These are phyloP conservation scores for Ceriops decandra DNA, from an alignment of 345 rosid genomes.

Conservation along the genomic window DNA sequence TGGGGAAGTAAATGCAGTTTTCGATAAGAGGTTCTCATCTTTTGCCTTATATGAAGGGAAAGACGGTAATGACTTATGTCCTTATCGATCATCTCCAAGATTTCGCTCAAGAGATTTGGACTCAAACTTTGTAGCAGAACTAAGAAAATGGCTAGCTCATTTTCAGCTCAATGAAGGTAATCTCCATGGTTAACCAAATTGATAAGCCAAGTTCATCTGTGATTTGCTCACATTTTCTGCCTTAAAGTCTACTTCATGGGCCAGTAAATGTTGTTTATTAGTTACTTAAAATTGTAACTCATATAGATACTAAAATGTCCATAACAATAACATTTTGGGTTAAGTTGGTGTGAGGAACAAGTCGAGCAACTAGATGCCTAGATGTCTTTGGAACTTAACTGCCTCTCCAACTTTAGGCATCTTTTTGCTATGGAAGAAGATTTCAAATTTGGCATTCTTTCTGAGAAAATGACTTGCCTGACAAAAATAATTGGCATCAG, in stretches of 20 bases:
- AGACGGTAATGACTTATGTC: conserved; percentile 35
- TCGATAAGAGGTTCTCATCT: conserved; percentile 52
- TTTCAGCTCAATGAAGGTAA: conserved; percentile 44
- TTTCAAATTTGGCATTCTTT: neutral
- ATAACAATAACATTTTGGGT: neutral
- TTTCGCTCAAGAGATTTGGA: conserved; percentile 44
- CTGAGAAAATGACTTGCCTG: too few relatives aligned
- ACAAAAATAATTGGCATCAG: too few relatives aligned
- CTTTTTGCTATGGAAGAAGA: neutral
- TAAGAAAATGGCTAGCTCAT: conserved; percentile 45
- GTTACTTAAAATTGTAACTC: too few relatives aligned
- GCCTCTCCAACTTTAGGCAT: too few relatives aligned
- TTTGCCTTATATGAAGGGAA: conserved; percentile 58
- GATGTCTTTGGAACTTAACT: too few relatives aligned
- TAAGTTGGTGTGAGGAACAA: neutral
- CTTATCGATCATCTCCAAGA: conserved; percentile 57
- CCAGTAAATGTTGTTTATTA: too few relatives aligned
- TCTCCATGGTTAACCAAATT: neutral
- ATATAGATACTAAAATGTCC: neutral
- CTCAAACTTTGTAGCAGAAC: conserved; percentile 36
- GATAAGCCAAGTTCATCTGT: neutral
- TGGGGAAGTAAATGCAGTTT: conserved; percentile 48
- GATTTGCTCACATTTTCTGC: neutral
- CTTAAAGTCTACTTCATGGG: too few relatives aligned
- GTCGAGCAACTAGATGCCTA: too few relatives aligned